Evolutionary conservation across 768 basidiomycete species (phyloP).

Genomic region (Rubroboletus pulcherrimus): DNA sequence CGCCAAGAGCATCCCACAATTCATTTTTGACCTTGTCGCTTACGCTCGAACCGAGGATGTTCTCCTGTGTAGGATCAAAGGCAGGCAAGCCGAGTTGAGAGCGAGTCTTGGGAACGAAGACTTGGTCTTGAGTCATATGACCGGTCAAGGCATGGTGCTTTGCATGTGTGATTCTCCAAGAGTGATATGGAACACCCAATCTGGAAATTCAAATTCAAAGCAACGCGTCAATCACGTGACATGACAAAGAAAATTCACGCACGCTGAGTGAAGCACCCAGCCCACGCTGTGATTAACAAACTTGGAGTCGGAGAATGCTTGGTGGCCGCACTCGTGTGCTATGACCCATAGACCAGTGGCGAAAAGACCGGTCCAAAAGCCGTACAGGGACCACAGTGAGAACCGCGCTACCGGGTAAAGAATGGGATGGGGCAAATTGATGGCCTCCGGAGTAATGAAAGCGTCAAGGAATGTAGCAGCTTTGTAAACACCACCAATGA

Average conservation of each 20-base stretch:
- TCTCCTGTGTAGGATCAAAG: slow-evolving; percentile 66
- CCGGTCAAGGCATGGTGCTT: slow-evolving; percentile 95
- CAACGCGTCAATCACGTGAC: slow-evolving; percentile 23
- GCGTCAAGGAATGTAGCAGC: slow-evolving; percentile 60
- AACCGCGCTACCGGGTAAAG: slow-evolving; percentile 62
- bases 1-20: slow-evolving; percentile 82
- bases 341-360: slow-evolving; percentile 93
- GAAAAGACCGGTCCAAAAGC: slow-evolving; percentile 79
- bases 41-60: slow-evolving; percentile 60
- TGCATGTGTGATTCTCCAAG: slow-evolving; percentile 91
- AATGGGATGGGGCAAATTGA: slow-evolving; percentile 56
- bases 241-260: slow-evolving; percentile 26
- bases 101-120: slow-evolving; percentile 91
- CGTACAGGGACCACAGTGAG: slow-evolving; percentile 75
- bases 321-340: slow-evolving; percentile 95
- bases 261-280: slow-evolving; percentile 90
- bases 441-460: slow-evolving; percentile 50
- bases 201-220: slow-evolving; percentile 36
- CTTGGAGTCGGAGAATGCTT: slow-evolving; percentile 93
- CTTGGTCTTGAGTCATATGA: slow-evolving; percentile 93
- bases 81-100: slow-evolving; percentile 61
- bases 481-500: slow-evolving; percentile 69
- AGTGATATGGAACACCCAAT: slow-evolving; percentile 93
- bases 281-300: slow-evolving; percentile 88
- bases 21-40: slow-evolving; percentile 65